Percentiles rank a stretch among this genome's conserved stretches.
Conservation (phyloP, 768 basidiomycete species). For the Crassisporium funariophilum region DNA sequence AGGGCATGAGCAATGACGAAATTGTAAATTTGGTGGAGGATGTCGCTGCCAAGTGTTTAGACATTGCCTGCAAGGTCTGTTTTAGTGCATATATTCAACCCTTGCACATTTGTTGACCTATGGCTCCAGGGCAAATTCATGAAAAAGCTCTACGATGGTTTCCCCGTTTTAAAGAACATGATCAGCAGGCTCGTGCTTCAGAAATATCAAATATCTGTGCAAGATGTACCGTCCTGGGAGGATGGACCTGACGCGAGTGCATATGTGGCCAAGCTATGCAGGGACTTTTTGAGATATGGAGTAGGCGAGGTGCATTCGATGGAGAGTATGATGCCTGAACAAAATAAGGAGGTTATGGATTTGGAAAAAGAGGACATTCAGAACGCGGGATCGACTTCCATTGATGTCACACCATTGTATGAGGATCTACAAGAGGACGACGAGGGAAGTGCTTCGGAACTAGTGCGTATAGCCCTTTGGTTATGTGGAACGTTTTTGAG, state of each 20-base stretch:
- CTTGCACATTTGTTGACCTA: neutral
- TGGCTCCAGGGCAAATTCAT: conserved; percentile 62
- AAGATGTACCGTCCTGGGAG: conserved; percentile 57
- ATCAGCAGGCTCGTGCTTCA: conserved; percentile 50
- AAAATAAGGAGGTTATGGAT: conserved; percentile 10
- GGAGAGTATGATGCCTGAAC: conserved; percentile 24
- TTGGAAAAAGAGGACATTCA: conserved; percentile 12
- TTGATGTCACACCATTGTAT: conserved; percentile 1
- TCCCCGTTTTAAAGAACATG: conserved; percentile 41
- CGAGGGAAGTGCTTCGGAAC: conserved; percentile 7
- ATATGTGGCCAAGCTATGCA: conserved; percentile 56
- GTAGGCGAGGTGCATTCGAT: conserved; percentile 27
- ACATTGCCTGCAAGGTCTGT: conserved; percentile 60
- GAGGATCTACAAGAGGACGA: conserved; percentile 5
- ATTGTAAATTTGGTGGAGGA: conserved; percentile 54
- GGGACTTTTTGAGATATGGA: conserved; percentile 45
- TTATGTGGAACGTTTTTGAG: neutral
- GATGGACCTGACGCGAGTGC: conserved; percentile 44
- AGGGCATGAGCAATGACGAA: conserved; percentile 45
- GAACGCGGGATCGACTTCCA: conserved; percentile 7
- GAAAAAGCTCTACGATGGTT: conserved; percentile 52
- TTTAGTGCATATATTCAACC: neutral
- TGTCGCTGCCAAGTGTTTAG: conserved; percentile 60
- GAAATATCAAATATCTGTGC: conserved; percentile 53
- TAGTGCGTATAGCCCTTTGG: conserved; percentile 18